Percentiles rank a stretch among this genome's conserved stretches.
phyloP scores from a whole-genome alignment of 257 asterid genomes.

The Solanum ossicruentum region DNA sequence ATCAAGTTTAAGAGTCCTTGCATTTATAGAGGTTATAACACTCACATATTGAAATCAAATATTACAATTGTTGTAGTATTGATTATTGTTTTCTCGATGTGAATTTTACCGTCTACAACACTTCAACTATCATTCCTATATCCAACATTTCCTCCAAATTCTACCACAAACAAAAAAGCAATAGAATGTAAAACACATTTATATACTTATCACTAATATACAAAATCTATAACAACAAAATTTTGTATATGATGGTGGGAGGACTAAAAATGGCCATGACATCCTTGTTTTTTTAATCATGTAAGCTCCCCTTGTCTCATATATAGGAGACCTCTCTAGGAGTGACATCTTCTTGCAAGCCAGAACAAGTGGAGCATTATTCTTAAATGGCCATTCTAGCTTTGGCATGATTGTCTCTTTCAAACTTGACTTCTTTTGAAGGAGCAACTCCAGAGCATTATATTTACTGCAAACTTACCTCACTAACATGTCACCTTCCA shows the following conservation, averaged over 20 bases:
- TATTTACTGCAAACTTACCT: neutral
- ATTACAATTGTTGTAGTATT: too few relatives aligned
- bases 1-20: too few relatives aligned
- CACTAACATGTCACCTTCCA: conserved; percentile 42
- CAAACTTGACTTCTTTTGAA: neutral
- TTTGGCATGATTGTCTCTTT: neutral
- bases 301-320: neutral
- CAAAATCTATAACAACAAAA: neutral
- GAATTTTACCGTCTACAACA: neutral
- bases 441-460: neutral
- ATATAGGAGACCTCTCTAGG: neutral
- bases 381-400: neutral
- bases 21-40: too few relatives aligned
- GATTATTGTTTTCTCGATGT: too few relatives aligned
- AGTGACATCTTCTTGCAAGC: neutral
- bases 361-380: neutral
- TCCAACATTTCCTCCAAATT: neutral
- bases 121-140: neutral
- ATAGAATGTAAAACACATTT: neutral
- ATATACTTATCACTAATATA: neutral
- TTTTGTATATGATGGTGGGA: neutral
- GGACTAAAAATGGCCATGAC: neutral
- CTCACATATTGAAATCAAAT: too few relatives aligned
- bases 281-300: neutral
- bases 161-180: neutral